Percentiles rank a stretch among this genome's conserved stretches.
These are phyloP conservation scores for Globisporangium polare DNA, from an alignment of 352 stramenopile species.

Conservation along the genomic window DNA sequence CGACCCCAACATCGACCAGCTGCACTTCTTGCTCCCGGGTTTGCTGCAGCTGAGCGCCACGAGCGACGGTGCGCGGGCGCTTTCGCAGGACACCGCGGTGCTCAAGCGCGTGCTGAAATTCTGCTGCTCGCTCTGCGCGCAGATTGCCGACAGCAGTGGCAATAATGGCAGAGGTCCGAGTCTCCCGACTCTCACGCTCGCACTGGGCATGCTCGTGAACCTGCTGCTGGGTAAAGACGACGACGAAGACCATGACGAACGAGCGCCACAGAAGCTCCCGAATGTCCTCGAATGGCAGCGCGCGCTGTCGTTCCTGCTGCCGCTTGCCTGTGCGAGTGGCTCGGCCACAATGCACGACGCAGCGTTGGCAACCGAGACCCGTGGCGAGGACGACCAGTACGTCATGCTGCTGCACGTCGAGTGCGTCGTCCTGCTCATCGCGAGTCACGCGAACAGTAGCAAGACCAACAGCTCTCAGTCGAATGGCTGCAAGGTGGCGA, in stretches of 20 bases:
- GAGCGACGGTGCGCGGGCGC: conserved; percentile 43
- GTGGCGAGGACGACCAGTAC: conserved; percentile 74
- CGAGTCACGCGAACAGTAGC: conserved; percentile 35
- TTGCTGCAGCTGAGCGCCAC: conserved; percentile 75
- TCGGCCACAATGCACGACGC: conserved; percentile 42
- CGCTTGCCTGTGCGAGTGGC: conserved; percentile 63
- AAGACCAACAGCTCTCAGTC: neutral
- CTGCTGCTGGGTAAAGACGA: conserved; percentile 63
- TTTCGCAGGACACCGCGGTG: conserved; percentile 57
- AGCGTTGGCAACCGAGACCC: conserved; percentile 38
- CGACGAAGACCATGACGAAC: conserved; percentile 7
- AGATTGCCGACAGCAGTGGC: conserved; percentile 43
- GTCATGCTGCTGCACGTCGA: conserved; percentile 73
- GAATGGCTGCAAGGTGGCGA: too few species aligned
- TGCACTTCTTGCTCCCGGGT: conserved; percentile 81
- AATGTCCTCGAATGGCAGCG: conserved; percentile 69
- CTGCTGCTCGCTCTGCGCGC: conserved; percentile 59
- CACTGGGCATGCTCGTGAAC: conserved; percentile 77
- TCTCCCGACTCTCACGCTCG: conserved; percentile 68
- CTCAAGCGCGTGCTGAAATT: conserved; percentile 72
- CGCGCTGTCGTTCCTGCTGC: conserved; percentile 68
- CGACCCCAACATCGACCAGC: conserved; percentile 52
- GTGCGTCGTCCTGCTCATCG: conserved; percentile 69
- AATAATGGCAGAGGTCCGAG: conserved; percentile 26
- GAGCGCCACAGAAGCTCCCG: conserved; percentile 23